phyloP scores from a whole-genome alignment of 768 basidiomycete genomes.

The Leccinum subgranulosum region DNA sequence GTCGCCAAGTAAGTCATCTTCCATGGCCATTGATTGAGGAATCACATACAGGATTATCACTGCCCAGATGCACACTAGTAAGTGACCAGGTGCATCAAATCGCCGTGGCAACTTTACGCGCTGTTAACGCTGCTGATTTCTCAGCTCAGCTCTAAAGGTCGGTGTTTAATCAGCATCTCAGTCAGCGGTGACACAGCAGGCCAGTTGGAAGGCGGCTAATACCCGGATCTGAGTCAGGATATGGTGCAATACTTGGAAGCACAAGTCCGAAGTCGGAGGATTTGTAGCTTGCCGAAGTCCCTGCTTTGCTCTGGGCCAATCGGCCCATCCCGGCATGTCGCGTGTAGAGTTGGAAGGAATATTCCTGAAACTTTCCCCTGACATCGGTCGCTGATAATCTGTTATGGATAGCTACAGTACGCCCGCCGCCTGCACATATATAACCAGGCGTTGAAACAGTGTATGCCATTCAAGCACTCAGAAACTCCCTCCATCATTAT shows the following conservation, averaged over 20 bases:
- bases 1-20: no score
- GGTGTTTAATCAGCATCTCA: conserved; percentile 3
- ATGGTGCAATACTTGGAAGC: no score
- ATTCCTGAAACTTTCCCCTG: no score
- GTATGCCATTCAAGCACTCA: not conserved
- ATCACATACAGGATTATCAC: no score
- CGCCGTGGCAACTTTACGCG: not conserved
- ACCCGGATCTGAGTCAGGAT: no score
- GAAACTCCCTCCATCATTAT: not conserved
- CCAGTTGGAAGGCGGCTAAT: no score
- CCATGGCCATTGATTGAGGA: no score
- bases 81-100: not conserved
- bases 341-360: no score
- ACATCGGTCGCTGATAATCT: not conserved
- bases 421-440: conserved; percentile 1
- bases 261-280: no score
- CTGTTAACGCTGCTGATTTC: not conserved
- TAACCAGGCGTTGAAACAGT: not conserved
- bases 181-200: not conserved
- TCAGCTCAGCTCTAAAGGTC: not conserved
- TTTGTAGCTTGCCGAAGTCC: no score
- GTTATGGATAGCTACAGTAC: not conserved
- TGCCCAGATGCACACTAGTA: no score
- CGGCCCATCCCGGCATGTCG: not conserved
- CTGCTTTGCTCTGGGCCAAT: not conserved